Conservation (phyloP, 257 asterid species). For the Eucommia ulmoides region DNA sequence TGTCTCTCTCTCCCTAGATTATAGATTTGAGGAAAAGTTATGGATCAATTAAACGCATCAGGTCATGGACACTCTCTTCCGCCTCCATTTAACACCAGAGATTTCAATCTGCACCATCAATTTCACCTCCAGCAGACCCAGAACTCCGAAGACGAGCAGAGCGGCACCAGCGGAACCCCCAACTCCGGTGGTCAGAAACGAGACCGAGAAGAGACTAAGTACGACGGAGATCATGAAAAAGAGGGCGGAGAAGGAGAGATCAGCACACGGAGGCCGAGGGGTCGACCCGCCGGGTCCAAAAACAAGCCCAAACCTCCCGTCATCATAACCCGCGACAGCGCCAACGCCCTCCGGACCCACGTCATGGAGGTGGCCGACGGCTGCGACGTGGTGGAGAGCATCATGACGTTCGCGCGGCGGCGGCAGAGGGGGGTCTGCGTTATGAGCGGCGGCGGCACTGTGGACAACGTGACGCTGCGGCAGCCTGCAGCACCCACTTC, state of each 20-base stretch:
- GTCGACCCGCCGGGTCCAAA: slow-evolving; percentile 37
- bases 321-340: slow-evolving; percentile 45
- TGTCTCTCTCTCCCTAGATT: too few species aligned
- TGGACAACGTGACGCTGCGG: slow-evolving; percentile 34
- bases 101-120: slow-evolving; percentile 31
- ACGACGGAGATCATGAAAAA: background rate
- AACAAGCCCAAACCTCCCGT: slow-evolving; percentile 50
- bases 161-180: slow-evolving; percentile 26
- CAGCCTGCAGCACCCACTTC: slow-evolving; percentile 32
- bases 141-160: slow-evolving; percentile 39
- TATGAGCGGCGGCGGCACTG: slow-evolving; percentile 36
- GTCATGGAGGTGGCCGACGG: slow-evolving; percentile 38
- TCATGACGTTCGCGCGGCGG: slow-evolving; percentile 37
- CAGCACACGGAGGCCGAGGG: slow-evolving; percentile 28
- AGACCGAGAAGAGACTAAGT: slow-evolving; percentile 30
- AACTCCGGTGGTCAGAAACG: slow-evolving; percentile 24
- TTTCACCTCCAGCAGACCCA: slow-evolving; percentile 20
- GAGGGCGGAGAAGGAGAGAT: slow-evolving; percentile 13
- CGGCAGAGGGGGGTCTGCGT: slow-evolving; percentile 45
- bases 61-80: slow-evolving; percentile 70
- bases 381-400: slow-evolving; percentile 32
- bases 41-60: background rate
- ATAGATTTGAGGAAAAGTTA: background rate
- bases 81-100: slow-evolving; percentile 66
- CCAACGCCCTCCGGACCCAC: slow-evolving; percentile 41